Percentiles rank a stretch among this genome's conserved stretches.
Conservation (phyloP, 805 yeast species). For the Pichia phayaonensis region DNA sequence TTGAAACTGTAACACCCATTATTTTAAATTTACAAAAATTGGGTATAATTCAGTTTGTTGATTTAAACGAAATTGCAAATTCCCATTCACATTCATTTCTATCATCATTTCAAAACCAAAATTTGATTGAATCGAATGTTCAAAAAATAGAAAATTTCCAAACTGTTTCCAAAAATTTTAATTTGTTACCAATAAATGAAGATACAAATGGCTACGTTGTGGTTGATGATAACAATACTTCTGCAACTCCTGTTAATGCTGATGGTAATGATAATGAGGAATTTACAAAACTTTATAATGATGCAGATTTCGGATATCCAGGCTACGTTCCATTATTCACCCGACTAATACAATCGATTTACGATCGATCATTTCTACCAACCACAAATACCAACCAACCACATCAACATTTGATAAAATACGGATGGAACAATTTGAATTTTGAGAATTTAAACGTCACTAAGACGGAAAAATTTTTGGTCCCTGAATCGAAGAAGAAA, state of each 20-base stretch:
- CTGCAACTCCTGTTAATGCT: no score
- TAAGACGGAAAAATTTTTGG: conserved; percentile 21
- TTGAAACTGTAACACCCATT: conserved; percentile 34
- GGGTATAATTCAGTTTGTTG: conserved; percentile 34
- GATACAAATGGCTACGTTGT: conserved; percentile 7
- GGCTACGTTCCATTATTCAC: conserved; percentile 74
- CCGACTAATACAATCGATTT: conserved; percentile 63
- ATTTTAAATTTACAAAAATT: conserved; percentile 42
- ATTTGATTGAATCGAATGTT: conserved; percentile 1
- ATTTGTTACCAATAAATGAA: conserved; percentile 35
- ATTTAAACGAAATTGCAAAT: background rate
- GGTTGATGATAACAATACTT: conserved; percentile 23
- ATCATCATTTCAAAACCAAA: conserved; percentile 8
- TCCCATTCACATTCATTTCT: conserved; percentile 13
- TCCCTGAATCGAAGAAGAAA: conserved; percentile 25
- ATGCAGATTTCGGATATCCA: conserved; percentile 61
- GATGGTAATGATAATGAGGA: conserved; percentile 15
- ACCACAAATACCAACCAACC: conserved; percentile 19
- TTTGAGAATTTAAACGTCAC: conserved; percentile 37
- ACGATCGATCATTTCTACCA: conserved; percentile 37
- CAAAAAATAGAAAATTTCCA: conserved; percentile 31
- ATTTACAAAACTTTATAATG: conserved; percentile 24
- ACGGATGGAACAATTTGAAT: conserved; percentile 37
- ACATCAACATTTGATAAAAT: conserved; percentile 17
- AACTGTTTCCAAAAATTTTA: conserved; percentile 33